Evolutionary conservation across 345 rosid genomes (phyloP), one percentile per base, ranked within the genome.

Genomic region (Populus ilicifolia): DNA sequence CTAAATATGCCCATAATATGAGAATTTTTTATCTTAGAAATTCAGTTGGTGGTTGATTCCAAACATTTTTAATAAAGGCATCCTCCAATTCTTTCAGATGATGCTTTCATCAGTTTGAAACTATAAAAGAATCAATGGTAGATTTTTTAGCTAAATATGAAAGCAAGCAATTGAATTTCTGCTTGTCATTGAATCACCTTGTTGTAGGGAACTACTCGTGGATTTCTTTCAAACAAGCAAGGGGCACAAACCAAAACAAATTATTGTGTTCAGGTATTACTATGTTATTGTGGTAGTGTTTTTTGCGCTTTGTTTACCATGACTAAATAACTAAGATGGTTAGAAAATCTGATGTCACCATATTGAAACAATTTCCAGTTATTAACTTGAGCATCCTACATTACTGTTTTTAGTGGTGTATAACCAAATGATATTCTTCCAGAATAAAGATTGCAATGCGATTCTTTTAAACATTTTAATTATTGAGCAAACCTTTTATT

Each of bases 201-300:
- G 48, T 63, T 71, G 25, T 84, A 94, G 95, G 75, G 98, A 94
- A 80, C 78, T 91, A 68, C 87, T 93, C 39, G 35, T 84, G 27
- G 94, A 94, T 50, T 94, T 93, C 82, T 93, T 73, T 80, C 50
- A 52, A 69, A 89, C 97, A 2, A 90, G 95, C 78, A 78, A 73
- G 8, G 50, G 33, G 39, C 73, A 71, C 25, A 94, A 93, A 87
- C 98, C 98, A 29, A 84, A 81, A 65, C 97, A 90, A 79, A 91
- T 94, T 71, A 88, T 94, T 68, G 77, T 93, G 59, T 94, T 94
- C 90, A 92, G 98, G 98, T 91, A 83, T 73, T 74, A 13, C 63
- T 71, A 38, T 69, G 2, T 9, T n/a, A 48, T 41, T 25, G 50
- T n/a, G 14, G 52, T 62, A n/a, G 70, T 5, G 9, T 2, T 71